A percentile compares a stretch with the other conserved stretches of the same genome.
These are phyloP conservation scores for Viola odorata DNA, from an alignment of 345 rosid species.

Conservation along the genomic window DNA sequence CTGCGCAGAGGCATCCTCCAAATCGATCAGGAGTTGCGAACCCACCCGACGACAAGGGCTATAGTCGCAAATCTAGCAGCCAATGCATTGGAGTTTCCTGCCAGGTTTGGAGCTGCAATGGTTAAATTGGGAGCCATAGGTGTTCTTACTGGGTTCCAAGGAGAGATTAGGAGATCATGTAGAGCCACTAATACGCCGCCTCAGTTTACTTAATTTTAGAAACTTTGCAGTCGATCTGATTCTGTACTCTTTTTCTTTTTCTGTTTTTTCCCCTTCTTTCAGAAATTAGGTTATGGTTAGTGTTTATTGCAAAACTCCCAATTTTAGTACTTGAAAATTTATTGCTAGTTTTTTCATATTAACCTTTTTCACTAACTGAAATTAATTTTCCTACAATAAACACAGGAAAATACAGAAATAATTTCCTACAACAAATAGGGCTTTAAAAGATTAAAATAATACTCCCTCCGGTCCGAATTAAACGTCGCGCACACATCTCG, in stretches of 20 bases:
- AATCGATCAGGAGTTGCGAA: conserved; percentile 30
- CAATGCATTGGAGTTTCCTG: conserved; percentile 14
- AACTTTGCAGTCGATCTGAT: too few species aligned
- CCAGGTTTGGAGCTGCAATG: conserved; percentile 38
- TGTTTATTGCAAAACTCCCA: too few species aligned
- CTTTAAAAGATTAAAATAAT: too few species aligned
- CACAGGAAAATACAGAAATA: too few species aligned
- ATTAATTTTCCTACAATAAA: too few species aligned
- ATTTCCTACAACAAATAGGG: too few species aligned
- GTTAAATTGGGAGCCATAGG: conserved; percentile 36
- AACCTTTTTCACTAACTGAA: too few species aligned
- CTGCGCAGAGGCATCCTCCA: conserved; percentile 28
- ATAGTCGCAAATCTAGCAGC: conserved; percentile 21
- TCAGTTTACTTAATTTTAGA: background rate
- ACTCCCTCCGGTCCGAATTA: too few species aligned
- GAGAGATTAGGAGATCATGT: conserved; percentile 37
- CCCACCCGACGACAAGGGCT: conserved; percentile 19
- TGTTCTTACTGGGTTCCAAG: conserved; percentile 30
- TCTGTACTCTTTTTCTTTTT: background rate
- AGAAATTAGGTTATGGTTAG: too few species aligned
- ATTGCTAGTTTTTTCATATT: too few species aligned
- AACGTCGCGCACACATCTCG: too few species aligned
- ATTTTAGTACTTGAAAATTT: too few species aligned
- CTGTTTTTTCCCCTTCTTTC: background rate
- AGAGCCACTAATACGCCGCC: conserved; percentile 17